A percentile compares a stretch with the other conserved stretches of the same genome.
Evolutionary conservation across 228 moss, liverwort and hornwort species (phyloP).

Genomic region (Sphagnum magellanicum): DNA sequence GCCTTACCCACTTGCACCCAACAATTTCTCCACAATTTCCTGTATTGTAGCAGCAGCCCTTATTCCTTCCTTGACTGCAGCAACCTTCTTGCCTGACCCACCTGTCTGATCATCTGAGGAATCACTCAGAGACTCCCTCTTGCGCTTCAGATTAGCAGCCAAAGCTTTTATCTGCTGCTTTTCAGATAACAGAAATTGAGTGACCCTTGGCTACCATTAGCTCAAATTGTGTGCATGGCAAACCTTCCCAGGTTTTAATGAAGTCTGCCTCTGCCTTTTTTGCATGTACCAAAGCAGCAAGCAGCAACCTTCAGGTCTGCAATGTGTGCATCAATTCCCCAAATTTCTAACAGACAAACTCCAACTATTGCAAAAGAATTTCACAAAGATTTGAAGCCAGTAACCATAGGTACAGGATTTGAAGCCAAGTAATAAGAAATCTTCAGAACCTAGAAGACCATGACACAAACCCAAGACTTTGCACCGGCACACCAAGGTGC

Average conservation of each 20-base stretch:
- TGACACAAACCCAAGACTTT: constrained; percentile 51
- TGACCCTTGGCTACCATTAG: constrained; percentile 55
- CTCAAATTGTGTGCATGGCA: constrained; percentile 47
- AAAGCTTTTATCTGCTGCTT: constrained; percentile 6
- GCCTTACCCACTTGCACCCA: background rate
- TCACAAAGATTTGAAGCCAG: too few relatives aligned
- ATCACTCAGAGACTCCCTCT: constrained; percentile 33
- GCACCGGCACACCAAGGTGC: constrained; percentile 78
- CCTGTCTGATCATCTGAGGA: constrained; percentile 35
- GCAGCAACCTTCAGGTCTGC: constrained; percentile 41
- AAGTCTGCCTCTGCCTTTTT: constrained; percentile 71
- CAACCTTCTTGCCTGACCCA: constrained; percentile 13
- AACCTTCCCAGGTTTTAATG: constrained; percentile 59
- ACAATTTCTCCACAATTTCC: constrained; percentile 29
- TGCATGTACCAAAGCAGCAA: constrained; percentile 50
- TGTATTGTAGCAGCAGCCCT: constrained; percentile 29
- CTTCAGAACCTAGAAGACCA: too few relatives aligned
- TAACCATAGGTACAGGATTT: too few relatives aligned
- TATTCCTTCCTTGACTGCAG: constrained; percentile 10
- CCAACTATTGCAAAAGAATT: too few relatives aligned
- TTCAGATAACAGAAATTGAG: constrained; percentile 63
- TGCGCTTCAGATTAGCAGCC: constrained; percentile 33
- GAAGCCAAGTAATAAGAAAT: too few relatives aligned
- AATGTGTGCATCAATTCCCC: too few relatives aligned
- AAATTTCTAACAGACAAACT: too few relatives aligned